A percentile compares a stretch with the other conserved stretches of the same genome.
These are phyloP conservation scores for Fraxinus sp. DNA, from an alignment of 305 asterid genomes.

Conservation along the genomic window DNA sequence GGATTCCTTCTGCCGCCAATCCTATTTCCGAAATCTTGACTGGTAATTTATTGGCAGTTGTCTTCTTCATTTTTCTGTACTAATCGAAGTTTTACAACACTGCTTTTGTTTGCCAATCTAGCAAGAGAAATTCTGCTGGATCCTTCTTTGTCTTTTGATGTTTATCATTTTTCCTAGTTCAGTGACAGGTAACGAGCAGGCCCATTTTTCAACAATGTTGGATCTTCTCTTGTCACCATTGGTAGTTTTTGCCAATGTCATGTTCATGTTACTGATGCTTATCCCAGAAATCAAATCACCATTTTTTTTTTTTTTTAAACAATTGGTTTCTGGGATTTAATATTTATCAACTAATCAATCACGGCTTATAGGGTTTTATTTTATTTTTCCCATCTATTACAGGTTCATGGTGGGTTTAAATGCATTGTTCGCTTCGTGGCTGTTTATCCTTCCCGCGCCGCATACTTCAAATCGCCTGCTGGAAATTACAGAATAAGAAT, in stretches of 20 bases:
- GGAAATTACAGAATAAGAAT: conserved; percentile 17
- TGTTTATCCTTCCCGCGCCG: conserved; percentile 7
- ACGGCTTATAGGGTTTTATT: not conserved
- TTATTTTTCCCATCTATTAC: not conserved
- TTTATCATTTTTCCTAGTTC: not conserved
- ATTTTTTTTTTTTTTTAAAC: not conserved
- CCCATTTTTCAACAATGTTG: not conserved
- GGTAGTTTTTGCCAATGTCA: conserved; percentile 5
- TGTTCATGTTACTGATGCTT: not conserved
- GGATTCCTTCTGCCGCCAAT: not conserved
- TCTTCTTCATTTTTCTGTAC: not conserved
- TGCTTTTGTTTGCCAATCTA: not conserved
- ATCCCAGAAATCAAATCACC: not conserved
- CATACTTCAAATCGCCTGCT: conserved; percentile 7
- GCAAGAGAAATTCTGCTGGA: not conserved
- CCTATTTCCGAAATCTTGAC: not conserved
- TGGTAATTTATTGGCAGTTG: not conserved
- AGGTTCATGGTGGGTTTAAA: conserved; percentile 7
- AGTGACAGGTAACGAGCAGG: conserved; percentile 12
- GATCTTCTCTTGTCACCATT: conserved; percentile 15
- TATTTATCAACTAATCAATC: not conserved
- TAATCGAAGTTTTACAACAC: not conserved
- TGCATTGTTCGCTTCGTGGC: conserved; percentile 18
- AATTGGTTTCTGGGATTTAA: not conserved
- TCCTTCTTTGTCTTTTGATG: not conserved